Evolutionary conservation across 2,329 filamentous ascomycete genomes (phyloP).

Genomic region (Aureobasidium mangrovei): DNA sequence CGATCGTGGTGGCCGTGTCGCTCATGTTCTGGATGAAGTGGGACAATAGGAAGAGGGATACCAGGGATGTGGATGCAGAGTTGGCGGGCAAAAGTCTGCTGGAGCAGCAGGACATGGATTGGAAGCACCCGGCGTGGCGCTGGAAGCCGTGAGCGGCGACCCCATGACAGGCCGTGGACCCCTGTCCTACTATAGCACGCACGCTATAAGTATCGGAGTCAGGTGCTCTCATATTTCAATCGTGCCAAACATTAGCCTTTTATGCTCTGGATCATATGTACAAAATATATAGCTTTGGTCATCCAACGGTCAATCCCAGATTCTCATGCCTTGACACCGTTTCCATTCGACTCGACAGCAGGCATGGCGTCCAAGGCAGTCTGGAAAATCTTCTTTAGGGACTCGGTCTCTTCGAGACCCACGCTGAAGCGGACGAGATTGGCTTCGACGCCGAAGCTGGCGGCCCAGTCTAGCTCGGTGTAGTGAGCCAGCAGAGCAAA

Average conservation of each 20-base stretch:
- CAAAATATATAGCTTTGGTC: too few species aligned
- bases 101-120: conserved; percentile 54
- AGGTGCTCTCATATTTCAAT: too few species aligned
- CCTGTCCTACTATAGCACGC: too few species aligned
- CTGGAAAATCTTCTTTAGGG: conserved; percentile 56
- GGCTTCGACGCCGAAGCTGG: conserved; percentile 68
- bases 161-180: too few species aligned
- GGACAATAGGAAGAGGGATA: conserved; percentile 52
- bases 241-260: too few species aligned
- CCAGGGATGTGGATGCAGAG: conserved; percentile 47
- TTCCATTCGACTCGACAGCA: too few species aligned
- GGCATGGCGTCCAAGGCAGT: conserved; percentile 57
- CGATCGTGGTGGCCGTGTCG: conserved; percentile 42
- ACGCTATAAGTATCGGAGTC: too few species aligned
- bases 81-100: conserved; percentile 45
- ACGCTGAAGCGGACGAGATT: conserved; percentile 80
- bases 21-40: conserved; percentile 52
- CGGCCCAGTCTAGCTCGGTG: conserved; percentile 83
- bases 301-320: too few species aligned
- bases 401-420: conserved; percentile 69
- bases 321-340: too few species aligned
- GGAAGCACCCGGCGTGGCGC: conserved; percentile 56
- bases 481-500: conserved; percentile 92
- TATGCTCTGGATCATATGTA: too few species aligned
- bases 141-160: conserved; percentile 40